These are phyloP conservation scores for Forsythia viridissima DNA, from an alignment of 257 asterid species.

Conservation along the genomic window DNA sequence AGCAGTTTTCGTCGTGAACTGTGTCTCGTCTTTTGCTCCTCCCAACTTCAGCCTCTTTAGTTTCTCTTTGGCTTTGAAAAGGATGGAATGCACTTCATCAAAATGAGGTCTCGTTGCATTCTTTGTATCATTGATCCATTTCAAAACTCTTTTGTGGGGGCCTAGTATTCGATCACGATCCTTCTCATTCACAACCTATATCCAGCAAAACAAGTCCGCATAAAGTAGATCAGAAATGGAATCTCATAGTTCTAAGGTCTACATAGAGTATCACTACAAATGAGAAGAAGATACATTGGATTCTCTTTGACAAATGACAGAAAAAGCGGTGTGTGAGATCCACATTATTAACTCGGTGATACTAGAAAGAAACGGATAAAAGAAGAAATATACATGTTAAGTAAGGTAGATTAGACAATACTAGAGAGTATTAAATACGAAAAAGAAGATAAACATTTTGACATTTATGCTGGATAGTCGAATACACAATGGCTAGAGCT, in stretches of 20 bases:
- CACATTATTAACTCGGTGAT: no score
- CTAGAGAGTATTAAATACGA: neutral
- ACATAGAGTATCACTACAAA: neutral
- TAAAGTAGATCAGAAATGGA: neutral
- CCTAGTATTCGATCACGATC: conserved; percentile 55
- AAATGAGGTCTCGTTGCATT: conserved; percentile 66
- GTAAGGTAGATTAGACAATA: neutral
- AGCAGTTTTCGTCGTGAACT: conserved; percentile 14
- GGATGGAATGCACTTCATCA: conserved; percentile 58
- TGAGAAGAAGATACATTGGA: no score
- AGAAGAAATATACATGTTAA: neutral
- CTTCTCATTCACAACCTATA: conserved; percentile 53
- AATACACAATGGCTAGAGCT: neutral
- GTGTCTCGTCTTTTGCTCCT: conserved; percentile 16
- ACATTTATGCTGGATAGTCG: no score
- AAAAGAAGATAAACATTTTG: neutral
- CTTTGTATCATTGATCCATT: conserved; percentile 65
- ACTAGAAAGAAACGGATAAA: no score
- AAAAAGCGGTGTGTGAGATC: no score
- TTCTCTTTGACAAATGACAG: no score
- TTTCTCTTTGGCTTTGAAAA: conserved; percentile 45
- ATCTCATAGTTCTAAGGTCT: neutral
- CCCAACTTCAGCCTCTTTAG: conserved; percentile 34
- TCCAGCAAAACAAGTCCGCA: conserved; percentile 1
- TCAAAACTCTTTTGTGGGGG: conserved; percentile 52